phyloP scores from a whole-genome alignment of 2,329 filamentous ascomycete species.

The Cytospora piceicola region DNA sequence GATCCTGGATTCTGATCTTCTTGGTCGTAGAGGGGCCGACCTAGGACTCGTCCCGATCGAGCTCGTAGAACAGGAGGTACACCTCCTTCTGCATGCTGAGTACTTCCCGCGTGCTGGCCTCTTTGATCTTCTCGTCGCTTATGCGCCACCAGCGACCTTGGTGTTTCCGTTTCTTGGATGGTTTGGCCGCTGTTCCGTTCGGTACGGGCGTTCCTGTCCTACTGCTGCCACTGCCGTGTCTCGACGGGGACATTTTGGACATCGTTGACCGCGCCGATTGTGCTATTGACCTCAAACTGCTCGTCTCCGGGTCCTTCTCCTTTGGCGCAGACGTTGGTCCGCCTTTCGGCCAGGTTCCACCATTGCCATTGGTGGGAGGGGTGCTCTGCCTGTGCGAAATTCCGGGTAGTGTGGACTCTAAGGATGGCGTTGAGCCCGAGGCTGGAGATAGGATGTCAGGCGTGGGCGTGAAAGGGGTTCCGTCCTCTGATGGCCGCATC shows the following conservation, averaged over 20 bases:
- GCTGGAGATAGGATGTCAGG: slow-evolving; percentile 49
- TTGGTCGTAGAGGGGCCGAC: slow-evolving; percentile 12
- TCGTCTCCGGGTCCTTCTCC: slow-evolving; percentile 49
- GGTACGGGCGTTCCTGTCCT: slow-evolving; percentile 28
- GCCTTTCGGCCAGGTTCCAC: background rate
- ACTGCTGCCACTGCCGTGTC: slow-evolving; percentile 37
- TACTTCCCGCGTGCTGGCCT: slow-evolving; percentile 90
- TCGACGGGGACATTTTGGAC: slow-evolving; percentile 49
- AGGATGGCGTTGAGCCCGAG: slow-evolving; percentile 31
- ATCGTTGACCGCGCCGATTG: slow-evolving; percentile 60
- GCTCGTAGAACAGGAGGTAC: slow-evolving; percentile 94
- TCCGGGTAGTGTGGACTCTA: slow-evolving; percentile 23
- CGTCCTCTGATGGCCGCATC: slow-evolving; percentile 35
- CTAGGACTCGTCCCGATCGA: slow-evolving; percentile 57
- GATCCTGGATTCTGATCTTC: slow-evolving; percentile 1
- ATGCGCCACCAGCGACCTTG: slow-evolving; percentile 95
- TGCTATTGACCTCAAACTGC: slow-evolving; percentile 60
- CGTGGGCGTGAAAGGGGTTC: slow-evolving; percentile 51
- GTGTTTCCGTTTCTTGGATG: slow-evolving; percentile 53
- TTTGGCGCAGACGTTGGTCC: slow-evolving; percentile 36
- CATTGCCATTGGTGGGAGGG: slow-evolving; percentile 19
- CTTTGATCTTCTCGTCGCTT: slow-evolving; percentile 94
- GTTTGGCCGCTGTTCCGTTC: slow-evolving; percentile 32
- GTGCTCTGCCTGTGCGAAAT: slow-evolving; percentile 22
- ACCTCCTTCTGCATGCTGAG: slow-evolving; percentile 94